A percentile compares a stretch with the other conserved stretches of the same genome.
phyloP scores from a whole-genome alignment of 257 asterid genomes.

The Penstemon barbatus region DNA sequence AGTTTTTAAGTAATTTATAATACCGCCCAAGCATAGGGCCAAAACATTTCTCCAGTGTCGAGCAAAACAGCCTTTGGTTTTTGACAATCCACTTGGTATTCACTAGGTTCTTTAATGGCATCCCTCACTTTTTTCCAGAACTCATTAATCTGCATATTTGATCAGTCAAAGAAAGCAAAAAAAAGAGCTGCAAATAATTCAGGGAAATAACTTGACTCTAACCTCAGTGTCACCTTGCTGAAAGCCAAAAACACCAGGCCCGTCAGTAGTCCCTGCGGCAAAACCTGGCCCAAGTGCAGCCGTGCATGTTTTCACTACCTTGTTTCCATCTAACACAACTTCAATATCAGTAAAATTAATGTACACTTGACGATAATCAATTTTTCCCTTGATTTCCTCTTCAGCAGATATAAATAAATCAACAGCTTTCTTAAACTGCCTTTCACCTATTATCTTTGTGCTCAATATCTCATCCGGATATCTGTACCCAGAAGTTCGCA shows the following conservation, averaged over 20 bases:
- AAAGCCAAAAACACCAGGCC: constrained; percentile 65
- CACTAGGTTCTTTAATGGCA: constrained; percentile 46
- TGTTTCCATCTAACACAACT: constrained; percentile 44
- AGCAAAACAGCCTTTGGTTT: constrained; percentile 58
- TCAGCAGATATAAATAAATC: constrained; percentile 48
- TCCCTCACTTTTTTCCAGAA: constrained; percentile 54
- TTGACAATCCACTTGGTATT: constrained; percentile 60
- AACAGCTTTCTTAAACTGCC: constrained; percentile 56
- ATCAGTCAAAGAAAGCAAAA: background rate
- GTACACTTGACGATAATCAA: constrained; percentile 48
- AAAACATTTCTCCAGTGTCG: constrained; percentile 57
- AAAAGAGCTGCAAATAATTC: background rate
- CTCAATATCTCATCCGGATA: constrained; percentile 63
- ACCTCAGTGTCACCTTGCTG: constrained; percentile 66
- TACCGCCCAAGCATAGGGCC: constrained; percentile 80
- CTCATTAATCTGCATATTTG: constrained; percentile 42
- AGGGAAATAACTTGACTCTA: constrained; percentile 1
- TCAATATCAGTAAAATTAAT: constrained; percentile 49
- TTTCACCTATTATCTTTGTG: constrained; percentile 62
- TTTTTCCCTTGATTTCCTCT: constrained; percentile 52
- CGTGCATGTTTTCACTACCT: constrained; percentile 58
- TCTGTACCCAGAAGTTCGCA: constrained; percentile 21
- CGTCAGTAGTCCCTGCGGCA: constrained; percentile 77
- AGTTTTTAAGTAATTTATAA: background rate
- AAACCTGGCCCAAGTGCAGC: constrained; percentile 69